These are phyloP conservation scores for Apiotrichum porosum DNA, from an alignment of 1,284 basidiomycete genomes.

Conservation along the genomic window DNA sequence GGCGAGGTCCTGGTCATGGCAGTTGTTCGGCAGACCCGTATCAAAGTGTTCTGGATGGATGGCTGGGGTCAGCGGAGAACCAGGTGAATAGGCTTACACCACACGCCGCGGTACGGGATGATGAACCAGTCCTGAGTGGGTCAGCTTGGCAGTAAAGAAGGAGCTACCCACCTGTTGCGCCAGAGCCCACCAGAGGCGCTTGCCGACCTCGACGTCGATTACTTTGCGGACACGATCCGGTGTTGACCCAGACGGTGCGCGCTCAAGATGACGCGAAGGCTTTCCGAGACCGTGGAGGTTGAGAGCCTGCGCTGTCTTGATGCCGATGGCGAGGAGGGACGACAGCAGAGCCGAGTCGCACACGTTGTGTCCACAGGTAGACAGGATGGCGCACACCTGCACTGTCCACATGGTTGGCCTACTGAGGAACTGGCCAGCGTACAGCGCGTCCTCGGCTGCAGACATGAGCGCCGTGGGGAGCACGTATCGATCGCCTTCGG, in stretches of 20 bases:
- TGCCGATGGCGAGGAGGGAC: conserved; percentile 21
- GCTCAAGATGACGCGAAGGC: neutral
- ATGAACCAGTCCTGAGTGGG: conserved; percentile 25
- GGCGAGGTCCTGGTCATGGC: conserved; percentile 14
- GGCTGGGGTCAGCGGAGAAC: conserved; percentile 8
- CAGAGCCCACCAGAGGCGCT: conserved; percentile 23
- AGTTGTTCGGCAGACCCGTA: conserved; percentile 20
- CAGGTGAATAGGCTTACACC: conserved; percentile 15
- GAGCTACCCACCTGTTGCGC: too few species aligned
- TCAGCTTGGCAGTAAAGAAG: too few species aligned
- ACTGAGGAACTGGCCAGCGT: conserved; percentile 16
- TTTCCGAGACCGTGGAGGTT: conserved; percentile 17
- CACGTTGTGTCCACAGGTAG: conserved; percentile 24
- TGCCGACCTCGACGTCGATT: conserved; percentile 18
- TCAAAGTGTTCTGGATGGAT: conserved; percentile 22
- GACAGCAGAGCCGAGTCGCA: conserved; percentile 26
- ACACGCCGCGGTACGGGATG: conserved; percentile 18
- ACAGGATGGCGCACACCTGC: conserved; percentile 15
- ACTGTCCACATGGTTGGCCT: conserved; percentile 20
- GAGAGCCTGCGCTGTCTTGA: conserved; percentile 22
- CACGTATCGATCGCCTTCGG: conserved; percentile 14
- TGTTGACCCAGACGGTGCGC: too few species aligned
- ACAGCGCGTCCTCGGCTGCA: conserved; percentile 16
- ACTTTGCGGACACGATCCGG: neutral
- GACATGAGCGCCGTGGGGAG: conserved; percentile 18